Conservation (phyloP, 257 asterid species). For the Gentiana straminea region DNA sequence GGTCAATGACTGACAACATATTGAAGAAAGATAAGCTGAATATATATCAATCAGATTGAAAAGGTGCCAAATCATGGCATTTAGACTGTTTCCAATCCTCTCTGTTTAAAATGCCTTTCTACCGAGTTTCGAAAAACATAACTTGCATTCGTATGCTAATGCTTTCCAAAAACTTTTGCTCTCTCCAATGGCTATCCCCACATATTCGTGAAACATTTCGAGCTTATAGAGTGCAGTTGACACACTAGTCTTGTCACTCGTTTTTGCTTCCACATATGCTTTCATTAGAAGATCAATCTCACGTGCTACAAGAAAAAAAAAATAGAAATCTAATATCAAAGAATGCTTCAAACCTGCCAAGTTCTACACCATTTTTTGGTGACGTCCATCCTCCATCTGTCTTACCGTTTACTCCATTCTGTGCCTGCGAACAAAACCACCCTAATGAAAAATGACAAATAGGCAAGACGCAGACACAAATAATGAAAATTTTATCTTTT, state of each 20-base stretch:
- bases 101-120: too few relatives aligned
- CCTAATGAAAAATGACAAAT: not conserved
- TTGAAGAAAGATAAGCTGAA: not conserved
- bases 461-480: too few relatives aligned
- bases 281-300: not conserved
- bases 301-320: not conserved
- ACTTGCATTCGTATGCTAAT: too few relatives aligned
- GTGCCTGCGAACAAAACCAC: conserved; percentile 26
- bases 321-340: not conserved
- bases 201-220: too few relatives aligned
- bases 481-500: too few relatives aligned
- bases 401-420: conserved; percentile 19
- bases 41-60: not conserved
- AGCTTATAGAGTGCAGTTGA: not conserved
- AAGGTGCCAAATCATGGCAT: too few relatives aligned
- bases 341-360: conserved; percentile 41
- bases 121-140: too few relatives aligned
- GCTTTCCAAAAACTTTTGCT: too few relatives aligned
- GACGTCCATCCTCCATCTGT: conserved; percentile 31
- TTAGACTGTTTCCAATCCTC: too few relatives aligned
- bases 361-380: conserved; percentile 32
- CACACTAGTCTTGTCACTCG: not conserved
- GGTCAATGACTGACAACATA: too few relatives aligned
- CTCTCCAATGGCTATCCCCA: too few relatives aligned
- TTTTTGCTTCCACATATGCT: not conserved